Percentiles rank a stretch among this genome's conserved stretches.
Conservation (phyloP, 2,329 filamentous ascomycete genomes). For the Sporothrix luriei region DNA sequence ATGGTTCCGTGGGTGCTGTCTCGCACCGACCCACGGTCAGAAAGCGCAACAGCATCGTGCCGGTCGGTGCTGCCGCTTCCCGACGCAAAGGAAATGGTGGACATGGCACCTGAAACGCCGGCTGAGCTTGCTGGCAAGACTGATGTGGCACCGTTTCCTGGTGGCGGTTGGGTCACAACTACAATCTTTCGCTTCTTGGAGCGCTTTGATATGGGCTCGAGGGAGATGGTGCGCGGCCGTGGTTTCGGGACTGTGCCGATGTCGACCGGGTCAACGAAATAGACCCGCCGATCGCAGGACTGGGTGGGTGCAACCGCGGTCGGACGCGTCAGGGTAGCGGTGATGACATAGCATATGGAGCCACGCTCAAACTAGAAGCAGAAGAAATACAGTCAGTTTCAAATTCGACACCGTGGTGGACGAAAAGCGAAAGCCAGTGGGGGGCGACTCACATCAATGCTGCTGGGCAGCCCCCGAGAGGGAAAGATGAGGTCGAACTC, state of each 20-base stretch:
- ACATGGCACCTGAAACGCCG: constrained; percentile 4
- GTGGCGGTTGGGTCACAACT: constrained; percentile 49
- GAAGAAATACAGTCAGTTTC: constrained; percentile 24
- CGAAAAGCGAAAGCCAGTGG: neutral
- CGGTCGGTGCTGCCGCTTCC: constrained; percentile 39
- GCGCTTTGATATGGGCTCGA: constrained; percentile 81
- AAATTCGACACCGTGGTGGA: constrained; percentile 38
- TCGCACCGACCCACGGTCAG: constrained; percentile 45
- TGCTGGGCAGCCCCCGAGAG: constrained; percentile 67
- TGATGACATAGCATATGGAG: constrained; percentile 87
- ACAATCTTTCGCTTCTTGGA: constrained; percentile 62
- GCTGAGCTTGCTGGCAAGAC: constrained; percentile 1
- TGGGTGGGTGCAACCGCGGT: constrained; percentile 80
- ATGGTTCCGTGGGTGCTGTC: constrained; percentile 27
- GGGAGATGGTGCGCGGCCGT: constrained; percentile 77
- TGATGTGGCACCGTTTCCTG: neutral
- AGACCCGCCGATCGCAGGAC: constrained; percentile 78
- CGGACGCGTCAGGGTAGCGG: constrained; percentile 84
- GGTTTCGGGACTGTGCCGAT: constrained; percentile 74
- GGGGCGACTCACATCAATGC: constrained; percentile 80
- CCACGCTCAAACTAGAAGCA: constrained; percentile 82
- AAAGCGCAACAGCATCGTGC: constrained; percentile 41
- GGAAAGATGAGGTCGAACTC: constrained; percentile 52
- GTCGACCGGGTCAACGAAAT: constrained; percentile 80
- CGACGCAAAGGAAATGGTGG: constrained; percentile 37